Conservation (phyloP, 2,329 filamentous ascomycete genomes). For the Sporothrix pallida region DNA sequence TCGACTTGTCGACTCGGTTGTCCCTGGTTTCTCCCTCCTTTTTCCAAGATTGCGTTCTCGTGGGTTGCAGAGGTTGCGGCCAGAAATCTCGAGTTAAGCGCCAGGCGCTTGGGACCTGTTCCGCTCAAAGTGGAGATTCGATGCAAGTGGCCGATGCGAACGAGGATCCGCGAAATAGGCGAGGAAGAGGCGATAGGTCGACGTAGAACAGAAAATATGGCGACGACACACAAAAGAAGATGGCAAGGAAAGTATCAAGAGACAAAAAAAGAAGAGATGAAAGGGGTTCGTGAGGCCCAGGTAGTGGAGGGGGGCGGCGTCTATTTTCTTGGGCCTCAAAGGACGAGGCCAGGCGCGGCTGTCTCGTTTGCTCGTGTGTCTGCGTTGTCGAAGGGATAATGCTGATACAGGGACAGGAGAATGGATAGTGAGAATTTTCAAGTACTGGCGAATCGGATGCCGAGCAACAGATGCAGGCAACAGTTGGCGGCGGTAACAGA, state of each 20-base stretch:
- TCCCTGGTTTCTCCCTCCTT: neutral
- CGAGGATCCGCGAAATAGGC: conserved; percentile 17
- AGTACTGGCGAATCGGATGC: neutral
- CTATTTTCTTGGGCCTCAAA: neutral
- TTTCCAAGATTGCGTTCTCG: conserved; percentile 11
- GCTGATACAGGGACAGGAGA: neutral
- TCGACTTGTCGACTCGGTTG: neutral
- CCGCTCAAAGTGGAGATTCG: conserved; percentile 23
- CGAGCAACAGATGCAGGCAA: conserved; percentile 17
- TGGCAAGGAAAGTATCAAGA: neutral
- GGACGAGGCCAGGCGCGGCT: conserved; percentile 7
- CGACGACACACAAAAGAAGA: neutral
- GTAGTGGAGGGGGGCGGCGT: conserved; percentile 22
- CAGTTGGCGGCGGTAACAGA: conserved; percentile 15
- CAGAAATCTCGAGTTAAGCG: conserved; percentile 26
- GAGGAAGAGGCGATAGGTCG: conserved; percentile 25
- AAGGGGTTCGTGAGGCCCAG: conserved; percentile 25
- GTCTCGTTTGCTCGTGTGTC: neutral
- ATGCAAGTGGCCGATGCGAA: conserved; percentile 18
- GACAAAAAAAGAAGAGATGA: conserved; percentile 31
- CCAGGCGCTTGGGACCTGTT: conserved; percentile 21
- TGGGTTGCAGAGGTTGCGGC: neutral
- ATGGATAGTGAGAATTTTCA: neutral
- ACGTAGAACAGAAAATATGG: conserved; percentile 3
- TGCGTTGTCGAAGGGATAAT: neutral